These are phyloP conservation scores for Dacryopinax spathularia DNA, from an alignment of 768 basidiomycete genomes.

Conservation along the genomic window DNA sequence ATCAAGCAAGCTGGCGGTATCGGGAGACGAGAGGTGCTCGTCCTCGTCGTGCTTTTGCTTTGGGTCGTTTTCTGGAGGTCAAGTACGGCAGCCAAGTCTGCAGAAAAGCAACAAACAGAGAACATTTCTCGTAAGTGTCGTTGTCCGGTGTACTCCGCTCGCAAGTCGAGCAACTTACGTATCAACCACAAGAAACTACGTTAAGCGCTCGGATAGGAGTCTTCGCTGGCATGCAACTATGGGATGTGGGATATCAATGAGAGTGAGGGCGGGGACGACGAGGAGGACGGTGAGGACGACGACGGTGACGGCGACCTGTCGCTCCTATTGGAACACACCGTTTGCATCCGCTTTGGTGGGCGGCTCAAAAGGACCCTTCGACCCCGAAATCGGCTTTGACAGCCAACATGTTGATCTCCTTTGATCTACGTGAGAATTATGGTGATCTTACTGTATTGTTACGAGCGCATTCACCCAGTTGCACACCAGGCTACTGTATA, in stretches of 20 bases:
- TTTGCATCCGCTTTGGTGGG: not conserved
- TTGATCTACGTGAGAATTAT: too few species aligned
- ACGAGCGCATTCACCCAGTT: too few species aligned
- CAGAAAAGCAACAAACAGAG: not conserved
- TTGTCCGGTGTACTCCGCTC: not conserved
- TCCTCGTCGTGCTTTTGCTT: not conserved
- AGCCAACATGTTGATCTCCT: too few species aligned
- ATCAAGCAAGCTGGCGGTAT: not conserved
- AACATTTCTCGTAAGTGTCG: not conserved
- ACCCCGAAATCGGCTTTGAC: not conserved
- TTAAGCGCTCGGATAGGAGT: too few species aligned
- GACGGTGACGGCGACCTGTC: not conserved
- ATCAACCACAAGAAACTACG: too few species aligned
- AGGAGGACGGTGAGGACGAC: not conserved
- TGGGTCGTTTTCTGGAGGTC: not conserved
- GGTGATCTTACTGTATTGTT: too few species aligned
- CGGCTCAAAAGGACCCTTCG: not conserved
- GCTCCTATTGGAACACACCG: conserved; percentile 3
- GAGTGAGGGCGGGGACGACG: not conserved
- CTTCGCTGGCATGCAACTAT: not conserved
- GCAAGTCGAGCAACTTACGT: not conserved
- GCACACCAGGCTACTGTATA: too few species aligned
- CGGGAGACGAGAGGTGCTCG: not conserved
- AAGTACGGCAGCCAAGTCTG: not conserved
- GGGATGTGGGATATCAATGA: not conserved